phyloP scores from a whole-genome alignment of 2,329 filamentous ascomycete species.

The Pyrenophora teres region DNA sequence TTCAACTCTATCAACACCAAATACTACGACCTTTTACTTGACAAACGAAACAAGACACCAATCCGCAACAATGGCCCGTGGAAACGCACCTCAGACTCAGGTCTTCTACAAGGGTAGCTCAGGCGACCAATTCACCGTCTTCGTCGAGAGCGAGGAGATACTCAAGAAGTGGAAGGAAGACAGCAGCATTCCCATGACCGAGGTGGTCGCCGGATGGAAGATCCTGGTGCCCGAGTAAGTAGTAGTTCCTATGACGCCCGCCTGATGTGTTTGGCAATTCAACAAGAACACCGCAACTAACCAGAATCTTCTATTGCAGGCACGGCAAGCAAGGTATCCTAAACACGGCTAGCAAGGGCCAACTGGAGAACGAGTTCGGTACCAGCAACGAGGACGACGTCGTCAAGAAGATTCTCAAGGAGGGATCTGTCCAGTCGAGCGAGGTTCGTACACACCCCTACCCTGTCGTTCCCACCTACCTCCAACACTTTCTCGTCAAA shows the following conservation, averaged over 20 bases:
- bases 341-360: conserved; percentile 74
- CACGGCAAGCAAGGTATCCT: conserved; percentile 83
- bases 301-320: conserved; percentile 52
- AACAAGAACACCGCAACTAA: too few relatives aligned
- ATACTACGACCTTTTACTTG: not conserved
- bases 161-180: conserved; percentile 84
- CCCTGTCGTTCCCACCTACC: not conserved
- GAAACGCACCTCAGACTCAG: conserved; percentile 68
- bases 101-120: conserved; percentile 79
- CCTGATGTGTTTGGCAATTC: not conserved
- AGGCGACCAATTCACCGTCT: conserved; percentile 70
- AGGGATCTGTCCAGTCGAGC: conserved; percentile 59
- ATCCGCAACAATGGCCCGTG: conserved; percentile 40
- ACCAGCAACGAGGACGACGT: conserved; percentile 78
- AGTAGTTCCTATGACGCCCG: not conserved
- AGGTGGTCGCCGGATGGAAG: conserved; percentile 88
- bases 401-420: conserved; percentile 79
- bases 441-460: conserved; percentile 24
- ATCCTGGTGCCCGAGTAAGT: conserved; percentile 87
- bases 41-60: not conserved
- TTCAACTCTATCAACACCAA: conserved; percentile 3
- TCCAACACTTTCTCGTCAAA: too few relatives aligned
- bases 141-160: conserved; percentile 63
- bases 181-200: conserved; percentile 74
- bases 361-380: conserved; percentile 85